phyloP scores from a whole-genome alignment of 1,284 basidiomycete species.

The Hypsizygus ulmarius region DNA sequence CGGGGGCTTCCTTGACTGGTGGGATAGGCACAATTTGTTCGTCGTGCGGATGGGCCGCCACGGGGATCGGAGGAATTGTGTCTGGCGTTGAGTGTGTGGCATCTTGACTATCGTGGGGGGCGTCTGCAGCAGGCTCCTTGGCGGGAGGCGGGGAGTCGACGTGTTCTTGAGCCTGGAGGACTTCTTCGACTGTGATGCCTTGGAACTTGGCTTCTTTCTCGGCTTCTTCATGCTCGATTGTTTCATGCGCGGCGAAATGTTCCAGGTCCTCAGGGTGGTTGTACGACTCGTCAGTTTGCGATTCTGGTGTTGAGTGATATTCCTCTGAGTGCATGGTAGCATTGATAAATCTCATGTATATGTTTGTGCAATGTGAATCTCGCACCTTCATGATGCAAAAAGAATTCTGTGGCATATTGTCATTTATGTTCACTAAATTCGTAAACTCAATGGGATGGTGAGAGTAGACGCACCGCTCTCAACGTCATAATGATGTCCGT shows the following conservation, averaged over 20 bases:
- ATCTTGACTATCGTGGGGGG: slow-evolving; percentile 10
- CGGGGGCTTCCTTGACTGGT: slow-evolving; percentile 22
- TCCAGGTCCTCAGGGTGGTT: slow-evolving; percentile 89
- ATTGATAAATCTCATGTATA: not conserved
- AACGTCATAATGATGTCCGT: slow-evolving; percentile 91
- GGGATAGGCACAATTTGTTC: slow-evolving; percentile 27
- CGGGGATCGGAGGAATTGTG: slow-evolving; percentile 23
- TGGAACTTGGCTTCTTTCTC: slow-evolving; percentile 79
- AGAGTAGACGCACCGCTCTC: slow-evolving; percentile 65
- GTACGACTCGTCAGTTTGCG: slow-evolving; percentile 94
- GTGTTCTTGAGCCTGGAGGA: slow-evolving; percentile 49
- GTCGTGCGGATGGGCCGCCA: slow-evolving; percentile 30
- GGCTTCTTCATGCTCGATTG: slow-evolving; percentile 86
- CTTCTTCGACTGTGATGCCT: slow-evolving; percentile 75
- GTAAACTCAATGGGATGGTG: not conserved
- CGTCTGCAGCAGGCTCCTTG: slow-evolving; percentile 21
- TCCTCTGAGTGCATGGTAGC: slow-evolving; percentile 50
- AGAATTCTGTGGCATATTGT: slow-evolving; percentile 59
- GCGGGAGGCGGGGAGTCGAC: slow-evolving; percentile 23
- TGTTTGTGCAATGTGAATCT: not conserved
- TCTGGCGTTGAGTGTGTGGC: not conserved
- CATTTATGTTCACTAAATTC: slow-evolving; percentile 3
- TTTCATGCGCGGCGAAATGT: slow-evolving; percentile 86
- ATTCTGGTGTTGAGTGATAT: slow-evolving; percentile 94
- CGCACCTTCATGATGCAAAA: slow-evolving; percentile 89